Evolutionary conservation across 2,329 filamentous ascomycete species (phyloP).

Genomic region (Zymoseptoria crescenta): DNA sequence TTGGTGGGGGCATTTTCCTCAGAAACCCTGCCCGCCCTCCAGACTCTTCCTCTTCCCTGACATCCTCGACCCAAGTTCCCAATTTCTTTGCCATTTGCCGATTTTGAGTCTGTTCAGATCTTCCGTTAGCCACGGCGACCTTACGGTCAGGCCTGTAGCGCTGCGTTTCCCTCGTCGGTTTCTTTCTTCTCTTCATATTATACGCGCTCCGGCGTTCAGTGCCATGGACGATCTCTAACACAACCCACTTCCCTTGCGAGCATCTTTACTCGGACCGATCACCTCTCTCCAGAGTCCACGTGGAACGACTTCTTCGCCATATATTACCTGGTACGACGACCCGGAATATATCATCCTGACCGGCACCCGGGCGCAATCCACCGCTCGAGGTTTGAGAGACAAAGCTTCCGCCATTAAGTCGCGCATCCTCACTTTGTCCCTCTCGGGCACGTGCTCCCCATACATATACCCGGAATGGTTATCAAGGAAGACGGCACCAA

Average conservation of each 20-base stretch:
- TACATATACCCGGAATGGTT: slow-evolving; percentile 24
- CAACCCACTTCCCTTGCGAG: not conserved
- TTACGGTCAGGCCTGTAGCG: not conserved
- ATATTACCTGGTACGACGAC: no score
- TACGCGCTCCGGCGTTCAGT: not conserved
- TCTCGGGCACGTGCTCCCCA: slow-evolving; percentile 8
- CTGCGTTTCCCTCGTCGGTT: not conserved
- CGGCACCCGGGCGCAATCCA: no score
- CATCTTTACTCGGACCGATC: not conserved
- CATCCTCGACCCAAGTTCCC: not conserved
- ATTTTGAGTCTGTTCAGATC: not conserved
- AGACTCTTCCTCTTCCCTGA: not conserved
- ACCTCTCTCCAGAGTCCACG: not conserved
- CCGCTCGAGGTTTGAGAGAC: not conserved
- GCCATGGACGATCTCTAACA: not conserved
- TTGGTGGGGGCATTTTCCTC: not conserved
- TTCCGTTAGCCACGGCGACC: not conserved
- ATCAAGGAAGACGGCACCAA: slow-evolving; percentile 70
- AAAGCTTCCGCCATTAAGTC: slow-evolving; percentile 5
- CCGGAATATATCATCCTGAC: not conserved
- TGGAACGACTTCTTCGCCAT: not conserved
- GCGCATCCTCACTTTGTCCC: slow-evolving; percentile 9
- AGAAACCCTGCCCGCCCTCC: not conserved
- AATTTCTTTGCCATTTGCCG: not conserved
- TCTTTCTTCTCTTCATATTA: not conserved